Evolutionary conservation across 176 grass and related monocot genomes (phyloP), one percentile per base, ranked within the genome.

Genomic region (Bolboschoenus planiculmis): DNA sequence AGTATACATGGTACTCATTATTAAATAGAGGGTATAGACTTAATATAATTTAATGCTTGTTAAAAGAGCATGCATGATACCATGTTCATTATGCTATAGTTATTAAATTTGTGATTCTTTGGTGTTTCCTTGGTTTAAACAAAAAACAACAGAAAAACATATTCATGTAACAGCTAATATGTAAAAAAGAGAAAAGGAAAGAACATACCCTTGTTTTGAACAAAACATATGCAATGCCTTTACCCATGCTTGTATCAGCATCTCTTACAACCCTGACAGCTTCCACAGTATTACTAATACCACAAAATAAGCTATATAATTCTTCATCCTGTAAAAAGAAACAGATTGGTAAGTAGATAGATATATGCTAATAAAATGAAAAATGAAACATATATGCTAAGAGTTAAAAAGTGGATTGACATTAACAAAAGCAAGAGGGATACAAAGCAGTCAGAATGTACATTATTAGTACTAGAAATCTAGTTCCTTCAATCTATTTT

Each of bases 161-260:
- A 77, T 53, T 77, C 40, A 74, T 15, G 40, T 16, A 33, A 20
- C 27, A 53, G 46, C 46, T 20, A 35, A 7, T 14, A 27, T 53
- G 44, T 7, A 16, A 77, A 51, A 77, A 77, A 30, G 40, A 46
- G 70, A 35, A 51, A 13, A 58, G 65, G 78, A 54, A 56, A 85
- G 61, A 79, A 42, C 37, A 73, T 95, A 99, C 96, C 96, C 90
- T 94, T 86, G 92, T 93, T 82, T 95, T 99, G 85, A 99, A 95
- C 74, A 99, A 83, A 74, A 95, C 84, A 89, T 99, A 99, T 13
- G 91, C 96, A 1, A 99, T 91, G 35, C 92, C 96, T 90, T 95
- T 99, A 80, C 96, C 96, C 68, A 93, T 37, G 86, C 92, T 95
- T 71, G 91, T 85, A 15, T 65, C 55, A 83, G 92, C 81, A 91